Percentiles rank a stretch among this genome's conserved stretches.
These are phyloP conservation scores for Amphibolis antarctica DNA, from an alignment of 106 monocot genomes.

Conservation along the genomic window DNA sequence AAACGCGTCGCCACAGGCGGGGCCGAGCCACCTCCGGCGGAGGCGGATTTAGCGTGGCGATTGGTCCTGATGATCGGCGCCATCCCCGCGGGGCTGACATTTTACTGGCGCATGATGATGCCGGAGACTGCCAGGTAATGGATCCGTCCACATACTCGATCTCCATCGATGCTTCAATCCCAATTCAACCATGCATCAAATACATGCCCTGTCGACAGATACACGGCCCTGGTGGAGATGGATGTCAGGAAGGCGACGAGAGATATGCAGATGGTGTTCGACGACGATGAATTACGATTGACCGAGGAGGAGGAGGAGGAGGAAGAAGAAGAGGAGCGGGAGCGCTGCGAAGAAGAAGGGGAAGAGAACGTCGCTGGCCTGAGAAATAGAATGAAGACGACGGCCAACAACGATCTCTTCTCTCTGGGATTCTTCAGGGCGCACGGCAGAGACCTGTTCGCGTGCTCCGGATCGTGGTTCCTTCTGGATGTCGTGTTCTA, in stretches of 20 bases:
- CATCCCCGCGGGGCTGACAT: conserved; percentile 10
- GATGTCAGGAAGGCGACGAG: conserved; percentile 6
- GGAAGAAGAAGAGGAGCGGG: too few species aligned
- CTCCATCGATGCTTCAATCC: too few species aligned
- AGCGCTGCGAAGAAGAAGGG: too few species aligned
- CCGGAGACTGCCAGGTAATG: conserved; percentile 14
- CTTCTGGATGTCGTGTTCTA: conserved; percentile 50
- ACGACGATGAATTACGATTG: conserved; percentile 1
- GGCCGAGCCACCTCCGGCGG: neutral
- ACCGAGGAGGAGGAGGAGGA: neutral
- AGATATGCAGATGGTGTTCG: conserved; percentile 13
- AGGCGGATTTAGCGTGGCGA: conserved; percentile 14
- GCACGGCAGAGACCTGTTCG: conserved; percentile 28
- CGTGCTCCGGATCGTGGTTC: conserved; percentile 19
- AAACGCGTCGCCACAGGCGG: neutral
- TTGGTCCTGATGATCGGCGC: conserved; percentile 15
- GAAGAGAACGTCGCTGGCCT: neutral
- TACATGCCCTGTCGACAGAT: neutral
- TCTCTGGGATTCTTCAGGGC: conserved; percentile 15
- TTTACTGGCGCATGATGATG: conserved; percentile 20
- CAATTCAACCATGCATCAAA: neutral
- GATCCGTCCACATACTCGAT: too few species aligned
- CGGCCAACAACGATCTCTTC: conserved; percentile 9
- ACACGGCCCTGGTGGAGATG: conserved; percentile 11
- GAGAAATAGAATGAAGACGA: neutral